These are phyloP conservation scores for Dichomitus squalens DNA, from an alignment of 1,284 basidiomycete species.

Conservation along the genomic window DNA sequence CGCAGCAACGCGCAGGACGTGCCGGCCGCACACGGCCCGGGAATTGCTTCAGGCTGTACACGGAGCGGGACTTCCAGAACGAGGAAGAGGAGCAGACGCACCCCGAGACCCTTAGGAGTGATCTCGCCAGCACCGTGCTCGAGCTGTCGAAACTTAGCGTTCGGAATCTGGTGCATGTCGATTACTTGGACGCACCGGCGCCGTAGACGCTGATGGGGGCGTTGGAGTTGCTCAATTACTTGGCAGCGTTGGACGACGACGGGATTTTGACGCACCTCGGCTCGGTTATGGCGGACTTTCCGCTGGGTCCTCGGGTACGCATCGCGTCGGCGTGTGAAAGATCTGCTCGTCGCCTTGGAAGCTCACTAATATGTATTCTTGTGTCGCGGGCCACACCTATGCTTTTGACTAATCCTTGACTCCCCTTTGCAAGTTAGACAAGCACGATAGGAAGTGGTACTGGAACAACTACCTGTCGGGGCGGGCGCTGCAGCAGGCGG, in stretches of 20 bases:
- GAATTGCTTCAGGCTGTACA: conserved; percentile 97
- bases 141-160: conserved; percentile 94
- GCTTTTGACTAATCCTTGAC: not conserved
- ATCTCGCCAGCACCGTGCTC: conserved; percentile 92
- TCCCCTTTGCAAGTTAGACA: conserved; percentile 45
- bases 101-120: conserved; percentile 93
- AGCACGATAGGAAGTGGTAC: conserved; percentile 84
- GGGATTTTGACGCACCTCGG: conserved; percentile 91
- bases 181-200: conserved; percentile 96
- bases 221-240: conserved; percentile 91
- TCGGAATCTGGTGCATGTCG: conserved; percentile 89
- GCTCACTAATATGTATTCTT: conserved; percentile 50
- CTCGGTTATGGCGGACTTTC: conserved; percentile 96
- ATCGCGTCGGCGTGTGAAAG: conserved; percentile 14
- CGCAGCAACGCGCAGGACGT: conserved; percentile 95
- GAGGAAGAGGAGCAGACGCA: conserved; percentile 97
- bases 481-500: conserved; percentile 87
- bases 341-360: not conserved
- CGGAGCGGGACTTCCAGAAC: conserved; percentile 95
- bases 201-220: conserved; percentile 99
- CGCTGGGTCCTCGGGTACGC: conserved; percentile 94
- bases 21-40: conserved; percentile 95
- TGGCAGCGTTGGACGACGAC: conserved; percentile 93
- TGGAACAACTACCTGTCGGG: conserved; percentile 92
- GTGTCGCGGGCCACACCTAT: not conserved